phyloP scores from a whole-genome alignment of 2,329 filamentous ascomycete genomes.

The Monosporascus sp. region DNA sequence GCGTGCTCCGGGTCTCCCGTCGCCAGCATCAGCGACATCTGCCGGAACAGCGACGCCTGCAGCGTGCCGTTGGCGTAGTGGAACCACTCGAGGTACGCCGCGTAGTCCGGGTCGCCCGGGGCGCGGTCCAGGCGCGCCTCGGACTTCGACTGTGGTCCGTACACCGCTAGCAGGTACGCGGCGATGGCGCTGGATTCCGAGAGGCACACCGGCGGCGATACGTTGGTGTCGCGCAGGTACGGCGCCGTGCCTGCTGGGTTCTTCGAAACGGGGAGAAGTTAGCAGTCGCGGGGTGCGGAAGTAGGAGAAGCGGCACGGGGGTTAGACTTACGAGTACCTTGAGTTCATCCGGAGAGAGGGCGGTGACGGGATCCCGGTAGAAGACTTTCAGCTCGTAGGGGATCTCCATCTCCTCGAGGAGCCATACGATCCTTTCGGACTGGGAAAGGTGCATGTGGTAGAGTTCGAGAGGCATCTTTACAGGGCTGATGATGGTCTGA shows the following conservation, averaged over 20 bases:
- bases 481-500: background rate
- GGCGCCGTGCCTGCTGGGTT: constrained; percentile 4
- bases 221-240: constrained; percentile 3
- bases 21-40: constrained; percentile 1
- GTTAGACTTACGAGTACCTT: constrained; percentile 3
- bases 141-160: background rate
- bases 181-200: constrained; percentile 4
- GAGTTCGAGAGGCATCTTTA: constrained; percentile 17
- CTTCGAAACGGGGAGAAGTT: background rate
- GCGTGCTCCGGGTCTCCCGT: background rate
- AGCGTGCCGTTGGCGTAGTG: constrained; percentile 6
- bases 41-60: constrained; percentile 1
- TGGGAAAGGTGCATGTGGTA: constrained; percentile 53
- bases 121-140: background rate
- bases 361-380: constrained; percentile 2
- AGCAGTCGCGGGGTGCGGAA: background rate
- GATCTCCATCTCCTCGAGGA: constrained; percentile 58
- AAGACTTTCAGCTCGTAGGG: constrained; percentile 33
- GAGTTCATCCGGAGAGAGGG: constrained; percentile 3
- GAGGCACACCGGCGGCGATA: background rate
- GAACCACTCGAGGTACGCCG: constrained; percentile 5
- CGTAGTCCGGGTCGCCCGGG: constrained; percentile 2
- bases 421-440: constrained; percentile 58
- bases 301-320: background rate
- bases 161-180: constrained; percentile 1